Percentiles rank a stretch among this genome's conserved stretches.
Conservation (phyloP, 2,329 filamentous ascomycete species). For the Didymella lethalis region DNA sequence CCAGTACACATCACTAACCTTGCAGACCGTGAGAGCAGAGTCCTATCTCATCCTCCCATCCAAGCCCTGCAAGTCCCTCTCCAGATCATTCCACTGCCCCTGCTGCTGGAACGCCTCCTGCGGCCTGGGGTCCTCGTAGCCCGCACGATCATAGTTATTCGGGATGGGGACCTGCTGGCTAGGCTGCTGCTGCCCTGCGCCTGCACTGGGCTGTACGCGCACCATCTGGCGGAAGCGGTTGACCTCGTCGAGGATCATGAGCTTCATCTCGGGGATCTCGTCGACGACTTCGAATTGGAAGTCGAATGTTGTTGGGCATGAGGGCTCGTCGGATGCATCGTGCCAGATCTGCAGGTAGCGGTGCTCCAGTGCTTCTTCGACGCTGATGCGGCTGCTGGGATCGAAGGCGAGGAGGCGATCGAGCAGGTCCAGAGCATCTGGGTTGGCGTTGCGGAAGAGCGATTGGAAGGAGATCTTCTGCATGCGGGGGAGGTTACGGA, state of each 20-base stretch:
- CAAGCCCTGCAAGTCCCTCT: slow-evolving; percentile 59
- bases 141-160: slow-evolving; percentile 64
- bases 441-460: slow-evolving; percentile 94
- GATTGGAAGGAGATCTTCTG: slow-evolving; percentile 87
- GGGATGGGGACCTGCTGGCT: slow-evolving; percentile 67
- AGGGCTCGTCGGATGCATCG: slow-evolving; percentile 93
- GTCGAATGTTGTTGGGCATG: slow-evolving; percentile 93
- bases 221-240: slow-evolving; percentile 77
- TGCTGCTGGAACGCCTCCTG: slow-evolving; percentile 60
- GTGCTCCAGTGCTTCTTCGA: slow-evolving; percentile 95
- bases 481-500: slow-evolving; percentile 95
- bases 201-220: slow-evolving; percentile 49
- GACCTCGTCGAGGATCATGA: slow-evolving; percentile 97
- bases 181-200: slow-evolving; percentile 48
- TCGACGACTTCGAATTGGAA: slow-evolving; percentile 99
- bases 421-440: slow-evolving; percentile 91
- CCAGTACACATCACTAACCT: background rate
- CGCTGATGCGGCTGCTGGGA: slow-evolving; percentile 88
- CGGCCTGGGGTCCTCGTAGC: slow-evolving; percentile 68
- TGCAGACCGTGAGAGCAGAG: background rate
- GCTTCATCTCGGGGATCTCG: slow-evolving; percentile 92
- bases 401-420: slow-evolving; percentile 99
- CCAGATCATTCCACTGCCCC: slow-evolving; percentile 52
- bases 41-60: slow-evolving; percentile 39
- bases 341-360: slow-evolving; percentile 98